Conservation (phyloP, 352 stramenopile species). For the Phytopythium delawarense region DNA sequence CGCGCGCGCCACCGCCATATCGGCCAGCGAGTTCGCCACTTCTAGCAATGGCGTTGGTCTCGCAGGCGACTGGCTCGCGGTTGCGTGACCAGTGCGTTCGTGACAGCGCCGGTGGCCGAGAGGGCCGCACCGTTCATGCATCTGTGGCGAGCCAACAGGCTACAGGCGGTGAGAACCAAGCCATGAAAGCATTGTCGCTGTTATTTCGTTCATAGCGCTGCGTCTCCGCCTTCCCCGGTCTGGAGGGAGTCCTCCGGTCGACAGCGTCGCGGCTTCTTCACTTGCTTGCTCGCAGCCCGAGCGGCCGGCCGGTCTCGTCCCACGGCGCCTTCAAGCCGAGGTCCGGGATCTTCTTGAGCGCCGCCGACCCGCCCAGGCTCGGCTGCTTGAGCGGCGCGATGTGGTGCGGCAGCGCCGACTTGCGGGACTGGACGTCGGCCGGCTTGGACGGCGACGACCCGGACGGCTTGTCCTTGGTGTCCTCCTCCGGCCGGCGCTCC, state of each 20-base stretch:
- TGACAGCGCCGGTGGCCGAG: background rate
- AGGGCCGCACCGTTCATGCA: conserved; percentile 8
- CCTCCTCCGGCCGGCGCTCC: conserved; percentile 54
- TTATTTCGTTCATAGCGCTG: conserved; percentile 13
- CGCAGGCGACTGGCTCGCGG: conserved; percentile 61
- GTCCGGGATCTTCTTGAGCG: conserved; percentile 64
- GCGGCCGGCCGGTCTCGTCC: conserved; percentile 66
- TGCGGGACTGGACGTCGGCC: conserved; percentile 34
- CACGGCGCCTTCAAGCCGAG: conserved; percentile 73
- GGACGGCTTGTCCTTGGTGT: conserved; percentile 30
- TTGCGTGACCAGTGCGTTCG: conserved; percentile 22
- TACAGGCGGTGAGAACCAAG: conserved; percentile 4
- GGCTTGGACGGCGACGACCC: conserved; percentile 34
- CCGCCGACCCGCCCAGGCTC: conserved; percentile 26
- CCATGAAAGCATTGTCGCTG: conserved; percentile 2
- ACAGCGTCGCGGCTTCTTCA: conserved; percentile 12
- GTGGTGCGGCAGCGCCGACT: conserved; percentile 75
- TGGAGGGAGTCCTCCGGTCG: background rate
- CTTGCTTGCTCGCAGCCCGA: conserved; percentile 53
- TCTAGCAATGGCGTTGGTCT: conserved; percentile 19
- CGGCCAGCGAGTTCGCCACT: conserved; percentile 45
- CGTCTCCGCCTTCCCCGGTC: conserved; percentile 8
- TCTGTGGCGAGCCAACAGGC: background rate
- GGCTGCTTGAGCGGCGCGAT: conserved; percentile 67
- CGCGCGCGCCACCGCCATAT: conserved; percentile 38